These are phyloP conservation scores for Trichophyton schoenleinii DNA, from an alignment of 2,329 filamentous ascomycete genomes.

Conservation along the genomic window DNA sequence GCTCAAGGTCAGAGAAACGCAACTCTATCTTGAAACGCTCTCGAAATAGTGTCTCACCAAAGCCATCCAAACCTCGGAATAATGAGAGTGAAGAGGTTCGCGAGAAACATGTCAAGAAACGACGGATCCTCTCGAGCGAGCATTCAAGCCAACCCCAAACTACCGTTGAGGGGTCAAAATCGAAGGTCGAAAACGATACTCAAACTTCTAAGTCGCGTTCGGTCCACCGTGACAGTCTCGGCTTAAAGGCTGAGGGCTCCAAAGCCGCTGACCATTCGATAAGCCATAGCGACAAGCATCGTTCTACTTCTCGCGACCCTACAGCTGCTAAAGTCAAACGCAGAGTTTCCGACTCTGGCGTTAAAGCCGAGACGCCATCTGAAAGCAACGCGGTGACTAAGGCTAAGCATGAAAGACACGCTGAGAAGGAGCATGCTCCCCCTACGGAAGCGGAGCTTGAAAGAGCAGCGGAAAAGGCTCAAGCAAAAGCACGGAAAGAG, in stretches of 20 bases:
- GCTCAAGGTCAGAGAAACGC: slow-evolving; percentile 12
- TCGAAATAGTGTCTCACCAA: slow-evolving; percentile 32
- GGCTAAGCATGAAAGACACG: slow-evolving; percentile 13
- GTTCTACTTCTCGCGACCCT: background rate
- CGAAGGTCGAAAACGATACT: background rate
- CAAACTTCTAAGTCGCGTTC: background rate
- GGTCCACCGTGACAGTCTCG: background rate
- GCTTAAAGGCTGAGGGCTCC: background rate
- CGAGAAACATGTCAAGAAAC: slow-evolving; percentile 32
- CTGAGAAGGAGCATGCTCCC: slow-evolving; percentile 9
- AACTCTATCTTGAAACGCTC: slow-evolving; percentile 27
- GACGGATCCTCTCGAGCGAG: slow-evolving; percentile 31
- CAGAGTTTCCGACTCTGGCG: slow-evolving; percentile 12
- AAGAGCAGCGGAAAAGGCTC: slow-evolving; percentile 10
- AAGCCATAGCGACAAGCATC: background rate
- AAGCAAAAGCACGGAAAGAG: slow-evolving; percentile 20
- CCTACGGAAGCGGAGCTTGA: slow-evolving; percentile 13
- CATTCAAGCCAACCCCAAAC: slow-evolving; percentile 18
- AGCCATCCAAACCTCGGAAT: slow-evolving; percentile 24
- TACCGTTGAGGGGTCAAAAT: slow-evolving; percentile 16
- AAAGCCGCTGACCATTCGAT: background rate
- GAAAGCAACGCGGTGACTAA: slow-evolving; percentile 13
- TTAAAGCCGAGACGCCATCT: slow-evolving; percentile 21
- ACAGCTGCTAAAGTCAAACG: background rate
- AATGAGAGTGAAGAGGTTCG: slow-evolving; percentile 20